These are phyloP conservation scores for Trichoderma afroharzianum DNA, from an alignment of 2,329 filamentous ascomycete species.

Conservation along the genomic window DNA sequence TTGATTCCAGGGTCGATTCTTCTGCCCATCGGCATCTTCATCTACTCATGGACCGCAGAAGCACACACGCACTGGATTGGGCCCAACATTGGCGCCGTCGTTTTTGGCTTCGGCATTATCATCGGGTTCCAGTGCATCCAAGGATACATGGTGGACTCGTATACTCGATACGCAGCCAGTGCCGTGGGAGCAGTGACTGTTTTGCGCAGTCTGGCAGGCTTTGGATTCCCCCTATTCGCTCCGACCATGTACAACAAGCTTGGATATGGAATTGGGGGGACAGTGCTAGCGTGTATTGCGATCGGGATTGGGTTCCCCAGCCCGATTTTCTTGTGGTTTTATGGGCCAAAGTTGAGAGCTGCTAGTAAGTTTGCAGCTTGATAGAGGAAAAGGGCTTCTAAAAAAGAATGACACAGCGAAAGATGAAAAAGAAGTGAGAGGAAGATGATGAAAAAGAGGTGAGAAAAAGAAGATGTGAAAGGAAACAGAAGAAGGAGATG, in stretches of 20 bases:
- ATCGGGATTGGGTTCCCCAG: slow-evolving; percentile 42
- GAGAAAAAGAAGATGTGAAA: not conserved
- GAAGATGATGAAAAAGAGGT: not conserved
- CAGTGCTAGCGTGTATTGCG: slow-evolving; percentile 39
- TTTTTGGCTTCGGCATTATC: slow-evolving; percentile 39
- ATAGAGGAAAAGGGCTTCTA: not conserved
- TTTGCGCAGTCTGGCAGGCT: slow-evolving; percentile 46
- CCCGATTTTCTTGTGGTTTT: slow-evolving; percentile 44
- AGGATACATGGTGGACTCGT: slow-evolving; percentile 46
- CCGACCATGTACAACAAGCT: slow-evolving; percentile 42
- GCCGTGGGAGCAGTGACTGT: slow-evolving; percentile 44
- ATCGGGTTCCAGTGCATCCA: slow-evolving; percentile 44
- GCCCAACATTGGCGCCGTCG: slow-evolving; percentile 41
- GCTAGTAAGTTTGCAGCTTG: slow-evolving; percentile 26
- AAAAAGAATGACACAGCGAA: not conserved
- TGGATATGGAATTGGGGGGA: slow-evolving; percentile 42
- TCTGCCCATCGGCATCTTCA: slow-evolving; percentile 41
- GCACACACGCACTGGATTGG: slow-evolving; percentile 42
- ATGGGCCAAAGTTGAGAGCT: slow-evolving; percentile 38
- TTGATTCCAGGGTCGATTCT: slow-evolving; percentile 40
- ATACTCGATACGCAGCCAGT: slow-evolving; percentile 44
- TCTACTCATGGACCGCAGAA: slow-evolving; percentile 46
- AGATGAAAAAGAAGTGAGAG: not conserved
- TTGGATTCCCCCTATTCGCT: slow-evolving; percentile 51
- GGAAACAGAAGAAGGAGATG: not conserved